phyloP scores from a whole-genome alignment of 371 early-diverging fungal genomes.

The Batkoa obscura region DNA sequence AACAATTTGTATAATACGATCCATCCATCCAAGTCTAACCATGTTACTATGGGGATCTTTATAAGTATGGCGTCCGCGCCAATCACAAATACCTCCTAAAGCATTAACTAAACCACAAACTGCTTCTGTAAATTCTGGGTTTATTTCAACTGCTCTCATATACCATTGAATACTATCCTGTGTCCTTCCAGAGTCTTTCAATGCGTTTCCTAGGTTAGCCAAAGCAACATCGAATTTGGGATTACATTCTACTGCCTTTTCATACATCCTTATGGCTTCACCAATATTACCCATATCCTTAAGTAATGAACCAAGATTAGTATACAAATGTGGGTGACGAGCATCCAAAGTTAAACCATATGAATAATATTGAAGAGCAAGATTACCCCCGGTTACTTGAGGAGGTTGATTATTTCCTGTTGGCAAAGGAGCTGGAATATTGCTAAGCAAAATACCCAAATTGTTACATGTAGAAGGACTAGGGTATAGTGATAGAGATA shows the following conservation, averaged over 20 bases:
- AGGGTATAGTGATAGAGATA: conserved; percentile 56
- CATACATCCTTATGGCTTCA: conserved; percentile 74
- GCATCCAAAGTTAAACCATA: conserved; percentile 65
- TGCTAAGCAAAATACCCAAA: conserved; percentile 61
- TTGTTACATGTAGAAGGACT: conserved; percentile 82
- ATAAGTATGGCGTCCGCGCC: conserved; percentile 52
- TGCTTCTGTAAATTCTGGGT: conserved; percentile 82
- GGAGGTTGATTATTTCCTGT: conserved; percentile 16
- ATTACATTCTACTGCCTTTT: conserved; percentile 67
- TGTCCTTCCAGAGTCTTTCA: conserved; percentile 72
- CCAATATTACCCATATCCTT: conserved; percentile 70
- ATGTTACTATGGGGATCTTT: conserved; percentile 9
- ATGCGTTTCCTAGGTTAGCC: conserved; percentile 77
- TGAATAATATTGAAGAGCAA: conserved; percentile 69
- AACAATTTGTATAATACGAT: conserved; percentile 55
- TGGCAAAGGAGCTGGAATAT: conserved; percentile 31
- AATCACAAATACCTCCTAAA: conserved; percentile 73
- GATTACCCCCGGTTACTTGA: conserved; percentile 39
- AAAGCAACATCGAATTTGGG: conserved; percentile 78
- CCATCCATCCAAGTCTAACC: conserved; percentile 46
- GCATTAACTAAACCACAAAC: conserved; percentile 78
- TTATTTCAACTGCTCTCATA: conserved; percentile 59
- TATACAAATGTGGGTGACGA: conserved; percentile 75
- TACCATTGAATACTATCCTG: conserved; percentile 79
- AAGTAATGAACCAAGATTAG: conserved; percentile 69